Conservation (phyloP, 2,329 filamentous ascomycete genomes). For the Pseudogymnoascus sp. region DNA sequence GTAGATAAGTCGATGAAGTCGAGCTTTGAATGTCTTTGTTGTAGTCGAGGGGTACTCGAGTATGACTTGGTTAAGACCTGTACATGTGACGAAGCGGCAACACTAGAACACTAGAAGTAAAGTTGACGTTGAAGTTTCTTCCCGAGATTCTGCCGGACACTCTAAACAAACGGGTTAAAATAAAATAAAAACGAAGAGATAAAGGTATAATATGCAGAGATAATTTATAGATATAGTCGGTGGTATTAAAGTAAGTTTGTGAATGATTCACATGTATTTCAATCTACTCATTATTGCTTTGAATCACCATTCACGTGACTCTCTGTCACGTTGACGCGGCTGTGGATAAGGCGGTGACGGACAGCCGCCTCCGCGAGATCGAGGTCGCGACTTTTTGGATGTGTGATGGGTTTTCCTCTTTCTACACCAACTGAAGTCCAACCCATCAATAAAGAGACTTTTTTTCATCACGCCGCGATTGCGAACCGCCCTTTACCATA, state of each 20-base stretch:
- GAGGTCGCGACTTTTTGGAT: slow-evolving; percentile 7
- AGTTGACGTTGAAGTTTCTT: slow-evolving; percentile 6
- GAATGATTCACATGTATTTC: neutral
- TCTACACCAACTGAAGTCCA: slow-evolving; percentile 10
- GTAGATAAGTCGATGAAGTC: neutral
- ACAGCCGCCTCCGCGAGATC: slow-evolving; percentile 4
- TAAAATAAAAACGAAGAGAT: neutral
- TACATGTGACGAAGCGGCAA: slow-evolving; percentile 9
- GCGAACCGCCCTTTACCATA: neutral
- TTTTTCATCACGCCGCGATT: slow-evolving; percentile 14
- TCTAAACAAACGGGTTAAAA: neutral
- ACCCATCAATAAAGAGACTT: slow-evolving; percentile 13
- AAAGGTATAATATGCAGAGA: neutral
- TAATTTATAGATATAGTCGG: neutral
- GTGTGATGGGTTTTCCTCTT: slow-evolving; percentile 1
- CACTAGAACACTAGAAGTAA: slow-evolving; percentile 1
- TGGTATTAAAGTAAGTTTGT: neutral
- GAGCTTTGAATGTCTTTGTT: neutral
- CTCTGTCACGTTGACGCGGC: slow-evolving; percentile 3
- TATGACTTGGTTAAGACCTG: neutral
- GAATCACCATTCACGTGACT: neutral
- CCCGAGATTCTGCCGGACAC: neutral
- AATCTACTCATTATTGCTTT: neutral
- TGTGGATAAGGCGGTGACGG: slow-evolving; percentile 2
- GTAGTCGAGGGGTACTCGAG: neutral